phyloP scores from a whole-genome alignment of 2,329 filamentous ascomycete genomes.

The Beauveria australis region DNA sequence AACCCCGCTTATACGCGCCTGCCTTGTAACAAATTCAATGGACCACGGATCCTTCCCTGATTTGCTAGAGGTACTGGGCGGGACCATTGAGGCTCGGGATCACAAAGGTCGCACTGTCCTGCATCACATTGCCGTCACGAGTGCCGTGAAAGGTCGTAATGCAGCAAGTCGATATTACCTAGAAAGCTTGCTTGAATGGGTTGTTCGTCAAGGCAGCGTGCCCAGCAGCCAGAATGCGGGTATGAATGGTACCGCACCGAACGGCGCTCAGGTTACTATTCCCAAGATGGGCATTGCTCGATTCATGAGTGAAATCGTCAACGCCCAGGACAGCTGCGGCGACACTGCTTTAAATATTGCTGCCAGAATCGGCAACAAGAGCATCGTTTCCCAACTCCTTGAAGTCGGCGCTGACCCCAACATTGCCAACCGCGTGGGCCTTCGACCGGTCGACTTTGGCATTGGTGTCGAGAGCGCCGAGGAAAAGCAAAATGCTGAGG shows the following conservation, averaged over 20 bases:
- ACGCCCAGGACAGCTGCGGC: conserved; percentile 85
- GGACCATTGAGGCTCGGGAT: conserved; percentile 85
- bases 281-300: conserved; percentile 78
- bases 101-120: conserved; percentile 84
- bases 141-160: conserved; percentile 86
- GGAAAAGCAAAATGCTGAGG: conserved; percentile 34
- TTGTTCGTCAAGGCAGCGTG: conserved; percentile 73
- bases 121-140: conserved; percentile 93
- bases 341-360: conserved; percentile 94
- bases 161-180: conserved; percentile 93
- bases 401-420: conserved; percentile 93
- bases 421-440: conserved; percentile 81
- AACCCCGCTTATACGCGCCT: conserved; percentile 87
- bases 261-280: conserved; percentile 31
- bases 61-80: conserved; percentile 77
- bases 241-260: conserved; percentile 25
- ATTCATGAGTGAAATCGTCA: conserved; percentile 96
- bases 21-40: conserved; percentile 87
- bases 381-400: conserved; percentile 91
- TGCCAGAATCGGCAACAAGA: conserved; percentile 83
- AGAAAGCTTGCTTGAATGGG: conserved; percentile 87
- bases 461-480: conserved; percentile 61
- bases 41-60: conserved; percentile 87
- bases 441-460: conserved; percentile 89
- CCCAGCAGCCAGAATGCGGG: conserved; percentile 41